A percentile compares a stretch with the other conserved stretches of the same genome.
Evolutionary conservation across 306 rosid genomes (phyloP).

Genomic region (Ormosia emarginata): DNA sequence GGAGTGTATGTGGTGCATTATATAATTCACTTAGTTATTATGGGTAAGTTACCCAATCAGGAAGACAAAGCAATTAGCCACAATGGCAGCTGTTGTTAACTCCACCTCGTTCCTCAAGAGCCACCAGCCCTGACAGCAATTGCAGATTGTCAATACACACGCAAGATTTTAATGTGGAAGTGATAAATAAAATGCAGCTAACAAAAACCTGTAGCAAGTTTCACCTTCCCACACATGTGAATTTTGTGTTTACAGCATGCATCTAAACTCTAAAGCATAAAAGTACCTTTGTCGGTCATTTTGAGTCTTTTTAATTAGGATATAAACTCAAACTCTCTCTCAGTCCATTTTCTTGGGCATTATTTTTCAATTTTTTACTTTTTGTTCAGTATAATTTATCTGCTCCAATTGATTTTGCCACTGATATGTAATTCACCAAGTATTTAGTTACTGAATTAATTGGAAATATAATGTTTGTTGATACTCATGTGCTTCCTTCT

Average conservation of each 20-base stretch:
- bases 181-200: slow-evolving; percentile 2
- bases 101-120: slow-evolving; percentile 73
- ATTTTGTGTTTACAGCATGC: neutral
- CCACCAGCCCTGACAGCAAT: slow-evolving; percentile 86
- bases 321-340: neutral
- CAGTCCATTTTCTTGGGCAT: no score
- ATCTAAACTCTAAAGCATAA: neutral
- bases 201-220: neutral
- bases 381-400: no score
- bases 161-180: slow-evolving; percentile 1
- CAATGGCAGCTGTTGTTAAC: slow-evolving; percentile 48
- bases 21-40: neutral
- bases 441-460: no score
- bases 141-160: slow-evolving; percentile 17
- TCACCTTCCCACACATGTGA: neutral
- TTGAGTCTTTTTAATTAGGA: neutral
- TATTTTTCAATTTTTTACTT: no score
- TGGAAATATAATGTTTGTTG: no score
- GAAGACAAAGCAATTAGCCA: slow-evolving; percentile 77
- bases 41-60: slow-evolving; percentile 67
- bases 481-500: neutral
- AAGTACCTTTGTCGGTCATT: neutral
- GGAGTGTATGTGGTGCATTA: neutral
- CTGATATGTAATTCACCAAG: no score
- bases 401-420: no score